phyloP scores from a whole-genome alignment of 805 yeast genomes.

The Nakazawaea wickerhamii region DNA sequence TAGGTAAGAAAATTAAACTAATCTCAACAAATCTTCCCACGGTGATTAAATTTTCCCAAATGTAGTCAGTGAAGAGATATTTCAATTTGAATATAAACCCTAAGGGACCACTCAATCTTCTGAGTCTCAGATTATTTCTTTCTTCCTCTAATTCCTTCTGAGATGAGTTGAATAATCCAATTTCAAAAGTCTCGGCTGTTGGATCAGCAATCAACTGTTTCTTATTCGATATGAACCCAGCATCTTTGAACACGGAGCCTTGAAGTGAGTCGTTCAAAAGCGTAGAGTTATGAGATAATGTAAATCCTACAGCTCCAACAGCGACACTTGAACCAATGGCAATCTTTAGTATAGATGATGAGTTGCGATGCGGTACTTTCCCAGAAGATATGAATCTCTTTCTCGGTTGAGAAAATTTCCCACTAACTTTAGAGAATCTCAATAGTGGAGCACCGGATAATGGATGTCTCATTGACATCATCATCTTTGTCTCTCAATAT shows the following conservation, averaged over 20 bases:
- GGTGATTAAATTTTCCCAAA: slow-evolving; percentile 68
- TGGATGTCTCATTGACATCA: too few species aligned
- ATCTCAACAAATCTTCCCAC: slow-evolving; percentile 66
- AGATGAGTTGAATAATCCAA: slow-evolving; percentile 57
- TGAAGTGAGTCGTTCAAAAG: neutral
- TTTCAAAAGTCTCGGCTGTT: slow-evolving; percentile 61
- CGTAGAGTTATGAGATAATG: neutral
- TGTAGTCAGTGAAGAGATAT: slow-evolving; percentile 44
- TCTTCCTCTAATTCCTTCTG: slow-evolving; percentile 46
- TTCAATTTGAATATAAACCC: slow-evolving; percentile 34
- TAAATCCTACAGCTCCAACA: neutral
- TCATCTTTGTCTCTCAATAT: too few species aligned
- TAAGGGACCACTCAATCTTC: slow-evolving; percentile 11
- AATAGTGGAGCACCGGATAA: too few species aligned
- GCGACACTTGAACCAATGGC: neutral
- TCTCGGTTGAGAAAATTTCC: too few species aligned
- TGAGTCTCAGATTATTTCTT: slow-evolving; percentile 28
- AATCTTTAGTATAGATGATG: neutral
- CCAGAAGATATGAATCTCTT: neutral
- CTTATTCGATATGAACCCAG: slow-evolving; percentile 16
- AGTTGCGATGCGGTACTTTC: slow-evolving; percentile 1
- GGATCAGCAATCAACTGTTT: slow-evolving; percentile 41
- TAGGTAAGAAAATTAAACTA: slow-evolving; percentile 62
- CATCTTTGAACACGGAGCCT: slow-evolving; percentile 15
- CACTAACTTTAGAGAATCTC: too few species aligned